phyloP scores from a whole-genome alignment of 169 alveolate species.

The Miamiensis avidus region DNA sequence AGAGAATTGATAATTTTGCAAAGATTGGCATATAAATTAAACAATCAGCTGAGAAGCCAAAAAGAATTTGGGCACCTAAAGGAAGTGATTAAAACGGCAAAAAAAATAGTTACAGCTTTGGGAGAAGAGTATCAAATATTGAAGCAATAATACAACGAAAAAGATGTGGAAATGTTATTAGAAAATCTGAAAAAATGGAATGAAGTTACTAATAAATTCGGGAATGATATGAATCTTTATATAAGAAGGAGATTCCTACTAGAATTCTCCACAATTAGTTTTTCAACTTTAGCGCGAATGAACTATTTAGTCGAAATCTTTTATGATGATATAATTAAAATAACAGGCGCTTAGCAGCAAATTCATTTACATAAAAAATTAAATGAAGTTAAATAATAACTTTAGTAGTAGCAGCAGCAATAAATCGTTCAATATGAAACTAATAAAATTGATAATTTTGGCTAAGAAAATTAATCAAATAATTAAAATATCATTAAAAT shows the following conservation, averaged over 20 bases:
- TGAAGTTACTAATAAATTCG: background rate
- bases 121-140: background rate
- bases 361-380: too few species aligned
- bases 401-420: background rate
- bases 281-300: background rate
- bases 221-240: background rate
- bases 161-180: background rate
- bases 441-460: background rate
- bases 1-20: background rate
- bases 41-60: background rate
- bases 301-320: too few species aligned
- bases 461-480: background rate
- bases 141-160: background rate
- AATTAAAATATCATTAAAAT: background rate
- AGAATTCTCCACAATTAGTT: background rate
- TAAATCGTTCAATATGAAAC: too few species aligned
- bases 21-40: too few species aligned
- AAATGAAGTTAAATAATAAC: too few species aligned
- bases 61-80: background rate
- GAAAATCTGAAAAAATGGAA: background rate
- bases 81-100: background rate
- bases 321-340: too few species aligned
- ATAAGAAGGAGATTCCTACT: background rate
- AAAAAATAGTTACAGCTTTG: too few species aligned
- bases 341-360: too few species aligned